Evolutionary conservation across 768 basidiomycete genomes (phyloP), one percentile per base, ranked within the genome.

Genomic region (Ramaria sp.): DNA sequence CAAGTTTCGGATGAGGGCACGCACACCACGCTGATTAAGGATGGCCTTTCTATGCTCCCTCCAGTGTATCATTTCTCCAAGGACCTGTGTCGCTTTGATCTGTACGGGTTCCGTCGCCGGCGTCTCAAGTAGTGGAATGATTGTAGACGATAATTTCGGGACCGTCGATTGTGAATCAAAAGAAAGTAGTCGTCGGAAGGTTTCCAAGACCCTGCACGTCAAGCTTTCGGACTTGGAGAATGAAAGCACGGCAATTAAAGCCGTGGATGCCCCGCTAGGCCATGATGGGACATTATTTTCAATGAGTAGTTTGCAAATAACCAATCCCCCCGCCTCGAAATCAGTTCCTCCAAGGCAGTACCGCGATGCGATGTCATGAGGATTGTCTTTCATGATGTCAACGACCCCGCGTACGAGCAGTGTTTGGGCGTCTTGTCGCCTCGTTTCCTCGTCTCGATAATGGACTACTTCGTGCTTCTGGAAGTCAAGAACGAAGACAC

Each of bases 61-160:
- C 53, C 53, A 54, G 19, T 54, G 53, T 20, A 30, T 47, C 38
- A 54, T 42, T 45, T 54, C 53, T 20, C 30, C 53, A 43, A 54
- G 49, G n/a, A 54, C 42, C 45, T 54, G 53, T 37, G 53, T 54
- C 22, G 53, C 53, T 45, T 54, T 42, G 13, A 47, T 20, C 31
- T 45, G 39, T 3, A 47, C 30, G 22, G 27, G 13, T 31, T 45
- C 11, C 20, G 39, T 20, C 22, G 45, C 45, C 1, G 53, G 27
- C 13, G 42, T 10, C 22, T 37, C 45, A 7, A 54, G 27, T 1
- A 54, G 24, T 11, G 53, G 53, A 45, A 42, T 31, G 17, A 54
- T 34, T 19, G 53, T 37, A 17, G 53, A 30, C 9, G 53, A 47
- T 24, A 54, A 17, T 17, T 42, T 54, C 15, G 53, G 53, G 12